Evolutionary conservation across 257 asterid species (phyloP), one percentile per base, ranked within the genome.

Genomic region (Rubia yunnanensis): DNA sequence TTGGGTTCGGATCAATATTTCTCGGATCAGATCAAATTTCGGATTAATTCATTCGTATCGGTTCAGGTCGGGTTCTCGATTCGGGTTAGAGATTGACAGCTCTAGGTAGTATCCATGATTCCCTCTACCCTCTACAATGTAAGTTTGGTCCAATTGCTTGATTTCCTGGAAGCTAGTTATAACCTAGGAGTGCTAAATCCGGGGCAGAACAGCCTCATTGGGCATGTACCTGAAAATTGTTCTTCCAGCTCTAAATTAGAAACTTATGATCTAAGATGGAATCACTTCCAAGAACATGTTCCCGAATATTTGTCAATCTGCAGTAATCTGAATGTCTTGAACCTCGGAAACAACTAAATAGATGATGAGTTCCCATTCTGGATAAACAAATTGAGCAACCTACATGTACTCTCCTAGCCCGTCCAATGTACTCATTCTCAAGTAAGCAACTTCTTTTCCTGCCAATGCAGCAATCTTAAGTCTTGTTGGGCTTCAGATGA

Each of bases 381-480:
- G 65, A 69, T 79, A 61, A 73, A 52, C 34, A 61, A 28, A n/a
- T 66, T 70, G 30, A 73, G 84, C 67, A 62, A 67, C 53, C 67
- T 88, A 77, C 85, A 73, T 0, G 86, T 86, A 15, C 86, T 86
- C 94, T 69, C 92, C 86, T 14, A 88, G 72, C 57, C 91, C 88
- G 17, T 86, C 95, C 20, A 79, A 77, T 32, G 94, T 71, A 63
- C 81, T 75, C 76, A 81, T 73, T 17, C 83, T 83, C 88, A 84
- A 74, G 67, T 81, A 88, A n/a, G 89, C 78, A 54, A 88, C 75
- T 67, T 87, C 96, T 65, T 78, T 85, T n/a, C 81, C 85, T 11
- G 95, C 94, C 32, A 87, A 68, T 23, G 88, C 90, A 50, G 92
- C 85, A 49, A 73, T 86, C 89, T 86, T 86, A 82, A 83, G 26